These are phyloP conservation scores for Monosporascus sp. DNA, from an alignment of 2,329 filamentous ascomycete species.

Conservation along the genomic window DNA sequence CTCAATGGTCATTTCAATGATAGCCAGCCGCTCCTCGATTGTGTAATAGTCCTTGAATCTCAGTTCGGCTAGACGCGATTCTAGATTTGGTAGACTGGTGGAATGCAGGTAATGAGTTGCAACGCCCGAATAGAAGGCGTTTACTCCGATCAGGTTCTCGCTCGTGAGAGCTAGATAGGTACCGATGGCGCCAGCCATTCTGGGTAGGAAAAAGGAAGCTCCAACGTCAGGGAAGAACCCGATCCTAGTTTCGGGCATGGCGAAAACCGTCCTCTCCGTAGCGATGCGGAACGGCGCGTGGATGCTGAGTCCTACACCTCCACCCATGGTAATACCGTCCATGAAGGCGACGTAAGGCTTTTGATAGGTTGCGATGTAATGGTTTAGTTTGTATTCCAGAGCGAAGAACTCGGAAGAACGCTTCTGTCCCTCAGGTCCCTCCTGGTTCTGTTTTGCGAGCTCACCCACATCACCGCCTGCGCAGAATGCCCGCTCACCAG, in stretches of 20 bases:
- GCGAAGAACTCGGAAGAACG: conserved; percentile 81
- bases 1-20: conserved; percentile 84
- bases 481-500: conserved; percentile 80
- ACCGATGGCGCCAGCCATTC: conserved; percentile 79
- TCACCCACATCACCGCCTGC: conserved; percentile 86
- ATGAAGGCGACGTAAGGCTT: conserved; percentile 96
- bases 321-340: conserved; percentile 98
- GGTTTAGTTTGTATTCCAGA: conserved; percentile 93
- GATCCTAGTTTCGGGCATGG: conserved; percentile 98
- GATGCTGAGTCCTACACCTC: conserved; percentile 87
- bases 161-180: conserved; percentile 93
- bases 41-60: conserved; percentile 74
- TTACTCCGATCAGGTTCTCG: conserved; percentile 72
- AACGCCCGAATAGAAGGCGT: conserved; percentile 85
- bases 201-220: conserved; percentile 89
- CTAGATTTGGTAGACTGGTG: conserved; percentile 73
- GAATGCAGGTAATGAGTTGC: conserved; percentile 97
- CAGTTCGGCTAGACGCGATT: conserved; percentile 81
- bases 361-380: conserved; percentile 85
- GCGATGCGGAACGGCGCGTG: conserved; percentile 96
- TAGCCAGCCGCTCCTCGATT: conserved; percentile 56
- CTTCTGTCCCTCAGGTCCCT: conserved; percentile 64
- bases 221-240: conserved; percentile 99
- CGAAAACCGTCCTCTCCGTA: conserved; percentile 90
- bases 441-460: conserved; percentile 68